phyloP scores from a whole-genome alignment of 2,329 filamentous ascomycete species.

The Aspergillus fumigatus region DNA sequence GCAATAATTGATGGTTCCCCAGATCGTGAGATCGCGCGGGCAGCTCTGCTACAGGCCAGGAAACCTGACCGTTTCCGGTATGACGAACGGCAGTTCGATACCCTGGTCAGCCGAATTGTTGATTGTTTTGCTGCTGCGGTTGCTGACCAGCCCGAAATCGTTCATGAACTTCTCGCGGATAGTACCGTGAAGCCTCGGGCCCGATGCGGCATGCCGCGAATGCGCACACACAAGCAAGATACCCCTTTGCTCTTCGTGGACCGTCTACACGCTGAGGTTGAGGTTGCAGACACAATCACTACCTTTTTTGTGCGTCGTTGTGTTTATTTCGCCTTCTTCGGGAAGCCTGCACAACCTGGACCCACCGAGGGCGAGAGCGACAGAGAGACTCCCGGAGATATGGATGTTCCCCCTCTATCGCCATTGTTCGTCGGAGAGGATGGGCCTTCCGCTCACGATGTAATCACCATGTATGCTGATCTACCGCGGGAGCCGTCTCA shows the following conservation, averaged over 20 bases:
- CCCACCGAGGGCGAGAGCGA: background rate
- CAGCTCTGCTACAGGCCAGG: conserved; percentile 17
- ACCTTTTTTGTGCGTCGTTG: conserved; percentile 19
- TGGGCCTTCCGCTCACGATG: background rate
- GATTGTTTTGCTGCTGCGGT: conserved; percentile 14
- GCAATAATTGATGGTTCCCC: conserved; percentile 13
- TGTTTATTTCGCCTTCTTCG: conserved; percentile 23
- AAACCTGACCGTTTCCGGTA: conserved; percentile 17
- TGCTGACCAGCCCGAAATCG: conserved; percentile 8
- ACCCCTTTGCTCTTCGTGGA: conserved; percentile 16
- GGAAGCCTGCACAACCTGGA: conserved; percentile 8
- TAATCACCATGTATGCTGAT: background rate
- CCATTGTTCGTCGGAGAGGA: conserved; percentile 5
- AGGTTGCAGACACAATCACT: conserved; percentile 11
- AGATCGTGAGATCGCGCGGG: conserved; percentile 14
- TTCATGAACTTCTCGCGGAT: conserved; percentile 9
- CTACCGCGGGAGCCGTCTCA: conserved; percentile 1
- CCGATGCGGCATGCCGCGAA: conserved; percentile 13
- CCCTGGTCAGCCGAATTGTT: conserved; percentile 14
- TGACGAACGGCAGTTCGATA: conserved; percentile 11
- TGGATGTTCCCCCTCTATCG: background rate
- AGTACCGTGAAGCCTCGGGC: conserved; percentile 8
- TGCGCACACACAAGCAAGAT: conserved; percentile 13
- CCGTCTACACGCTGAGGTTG: conserved; percentile 9
- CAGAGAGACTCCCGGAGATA: conserved; percentile 1